Evolutionary conservation across 805 yeast genomes (phyloP), one percentile per base, ranked within the genome.

Genomic region (Komagataella phaffii): DNA sequence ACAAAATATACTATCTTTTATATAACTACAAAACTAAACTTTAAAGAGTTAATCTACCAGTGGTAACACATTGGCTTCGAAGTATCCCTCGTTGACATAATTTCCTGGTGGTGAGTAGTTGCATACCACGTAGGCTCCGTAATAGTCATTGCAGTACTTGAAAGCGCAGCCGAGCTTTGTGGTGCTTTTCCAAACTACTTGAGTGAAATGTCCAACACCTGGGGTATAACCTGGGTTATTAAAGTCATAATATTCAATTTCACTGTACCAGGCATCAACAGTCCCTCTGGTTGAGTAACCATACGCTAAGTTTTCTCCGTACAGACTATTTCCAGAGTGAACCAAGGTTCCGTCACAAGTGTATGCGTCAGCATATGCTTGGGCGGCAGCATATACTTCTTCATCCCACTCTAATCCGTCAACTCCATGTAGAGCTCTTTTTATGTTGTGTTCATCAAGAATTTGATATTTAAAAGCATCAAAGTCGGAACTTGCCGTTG

Each of bases 91-190:
- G 45, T 43, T 43, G 4, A 44, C 23, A 8, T 72, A 66, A 70
- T 88, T 88, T 59, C 96, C 96, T 40, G 89, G 81, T 40, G 89
- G 83, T 61, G 77, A 72, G 65, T 89, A 88, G 50, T 83, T 79
- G 66, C 96, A 88, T 55, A 85, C 77, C 52, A 84, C 71, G 68
- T 86, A 87, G 57, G 71, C 68, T 51, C 80, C 79, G 61, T 70
- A 68, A 77, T 79, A 77, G 43, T 59, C 65, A 52, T 66, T 66
- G 64, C 84, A 79, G 49, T 62, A 54, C 45, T 76, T 74, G 54
- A 62, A 64, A 51, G 80, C 88, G 72, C 95, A 85, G 49, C 93
- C 95, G 17, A 85, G 65, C 56, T 76, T 66, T 7, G 77, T 66
- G 45, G 85, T 68, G 6, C 72, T 59, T 55, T 76, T 76, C 95